A percentile compares a stretch with the other conserved stretches of the same genome.
Conservation (phyloP, 306 rosid genomes). For the Malus domestica region ASM211411v1 NC_041798.1:19026001-19026500, state of each 20-base stretch:
- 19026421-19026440: constrained; percentile 78
- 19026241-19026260: background rate
- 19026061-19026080: background rate
- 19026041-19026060: no score
- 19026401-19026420: constrained; percentile 85
- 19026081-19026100: background rate
- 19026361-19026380: constrained; percentile 82
- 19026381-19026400: constrained; percentile 65
- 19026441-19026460: constrained; percentile 98
- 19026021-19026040: no score
- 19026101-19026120: background rate
- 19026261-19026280: background rate
- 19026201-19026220: background rate
- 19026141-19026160: background rate
- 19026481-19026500: constrained; percentile 8
- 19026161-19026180: background rate
- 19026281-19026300: background rate
- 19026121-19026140: background rate
- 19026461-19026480: constrained; percentile 10
- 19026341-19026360: constrained; percentile 77
- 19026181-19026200: background rate
- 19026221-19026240: background rate
- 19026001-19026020: no score
- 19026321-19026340: background rate
- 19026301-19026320: background rate